phyloP scores from a whole-genome alignment of 2,329 filamentous ascomycete species.

The Alternaria sp. region DNA sequence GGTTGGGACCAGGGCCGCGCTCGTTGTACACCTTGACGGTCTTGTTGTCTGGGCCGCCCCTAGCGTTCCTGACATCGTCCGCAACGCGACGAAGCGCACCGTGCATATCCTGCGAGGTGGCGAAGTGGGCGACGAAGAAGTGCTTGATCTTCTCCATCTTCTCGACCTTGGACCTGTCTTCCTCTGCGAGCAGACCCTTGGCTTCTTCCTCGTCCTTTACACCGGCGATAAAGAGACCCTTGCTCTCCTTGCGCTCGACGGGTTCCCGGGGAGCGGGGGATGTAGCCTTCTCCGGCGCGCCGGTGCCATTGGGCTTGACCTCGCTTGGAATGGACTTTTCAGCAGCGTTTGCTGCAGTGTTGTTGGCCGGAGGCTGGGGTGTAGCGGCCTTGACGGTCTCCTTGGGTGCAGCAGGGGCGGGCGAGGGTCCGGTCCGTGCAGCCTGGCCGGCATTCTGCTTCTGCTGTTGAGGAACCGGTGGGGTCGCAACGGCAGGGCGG shows the following conservation, averaged over 20 bases:
- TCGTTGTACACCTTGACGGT: slow-evolving; percentile 84
- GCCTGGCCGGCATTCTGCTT: slow-evolving; percentile 51
- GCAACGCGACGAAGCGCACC: slow-evolving; percentile 77
- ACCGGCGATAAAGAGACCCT: slow-evolving; percentile 89
- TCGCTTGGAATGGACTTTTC: slow-evolving; percentile 52
- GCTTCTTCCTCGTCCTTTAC: slow-evolving; percentile 83
- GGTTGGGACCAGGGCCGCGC: slow-evolving; percentile 57
- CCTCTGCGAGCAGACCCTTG: slow-evolving; percentile 79
- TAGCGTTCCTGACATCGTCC: slow-evolving; percentile 75
- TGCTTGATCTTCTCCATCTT: slow-evolving; percentile 72
- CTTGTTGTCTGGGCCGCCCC: slow-evolving; percentile 77
- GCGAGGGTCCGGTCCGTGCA: slow-evolving; percentile 49
- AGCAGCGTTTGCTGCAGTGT: slow-evolving; percentile 42
- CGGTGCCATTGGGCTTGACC: slow-evolving; percentile 59
- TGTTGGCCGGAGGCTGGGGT: slow-evolving; percentile 52
- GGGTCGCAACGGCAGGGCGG: slow-evolving; percentile 40
- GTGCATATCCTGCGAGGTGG: slow-evolving; percentile 78
- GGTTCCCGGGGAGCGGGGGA: slow-evolving; percentile 59
- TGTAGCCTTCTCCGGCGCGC: slow-evolving; percentile 48
- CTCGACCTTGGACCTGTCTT: slow-evolving; percentile 81
- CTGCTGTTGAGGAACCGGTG: slow-evolving; percentile 50
- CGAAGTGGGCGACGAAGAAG: slow-evolving; percentile 88
- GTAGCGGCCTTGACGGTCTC: slow-evolving; percentile 58
- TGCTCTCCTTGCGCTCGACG: slow-evolving; percentile 66
- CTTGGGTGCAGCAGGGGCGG: slow-evolving; percentile 51